Percentiles rank a stretch among this genome's conserved stretches.
Conservation (phyloP, 1,284 basidiomycete species). For the Boletellus deceptivus region DNA sequence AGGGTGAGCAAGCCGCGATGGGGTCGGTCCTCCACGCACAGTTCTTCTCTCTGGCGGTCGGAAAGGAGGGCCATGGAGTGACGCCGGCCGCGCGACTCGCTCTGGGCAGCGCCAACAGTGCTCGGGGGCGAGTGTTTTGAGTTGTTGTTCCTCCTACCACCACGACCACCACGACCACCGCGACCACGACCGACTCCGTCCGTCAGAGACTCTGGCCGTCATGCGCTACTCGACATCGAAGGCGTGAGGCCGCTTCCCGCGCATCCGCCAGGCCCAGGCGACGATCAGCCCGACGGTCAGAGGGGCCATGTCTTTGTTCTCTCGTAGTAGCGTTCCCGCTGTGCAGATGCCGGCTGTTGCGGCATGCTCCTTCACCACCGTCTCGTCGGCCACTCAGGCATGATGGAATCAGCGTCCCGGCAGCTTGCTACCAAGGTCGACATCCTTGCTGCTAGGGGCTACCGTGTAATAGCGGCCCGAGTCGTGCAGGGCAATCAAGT, state of each 20-base stretch:
- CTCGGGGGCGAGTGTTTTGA: conserved; percentile 28
- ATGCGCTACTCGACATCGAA: too few relatives aligned
- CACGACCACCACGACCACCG: too few relatives aligned
- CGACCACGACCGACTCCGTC: too few relatives aligned
- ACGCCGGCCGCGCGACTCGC: conserved; percentile 8
- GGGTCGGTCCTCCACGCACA: conserved; percentile 49
- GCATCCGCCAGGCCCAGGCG: too few relatives aligned
- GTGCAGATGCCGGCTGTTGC: too few relatives aligned
- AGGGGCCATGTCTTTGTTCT: too few relatives aligned
- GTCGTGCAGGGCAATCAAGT: conserved; percentile 32
- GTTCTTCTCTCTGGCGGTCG: conserved; percentile 80
- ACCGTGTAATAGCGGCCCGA: conserved; percentile 17
- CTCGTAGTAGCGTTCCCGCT: too few relatives aligned
- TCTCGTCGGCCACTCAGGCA: conserved; percentile 2
- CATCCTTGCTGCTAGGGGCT: too few relatives aligned
- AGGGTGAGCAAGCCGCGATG: conserved; percentile 14
- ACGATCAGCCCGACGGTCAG: too few relatives aligned
- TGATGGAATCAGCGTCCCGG: conserved; percentile 31
- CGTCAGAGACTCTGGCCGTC: too few relatives aligned
- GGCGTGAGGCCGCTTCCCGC: too few relatives aligned
- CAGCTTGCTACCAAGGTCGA: conserved; percentile 9
- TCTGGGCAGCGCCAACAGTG: background rate
- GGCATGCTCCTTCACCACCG: too few relatives aligned
- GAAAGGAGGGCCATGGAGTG: conserved; percentile 55
- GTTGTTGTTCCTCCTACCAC: conserved; percentile 24